Conservation (phyloP, 805 yeast species). For the Candida sanyiensis region DNA sequence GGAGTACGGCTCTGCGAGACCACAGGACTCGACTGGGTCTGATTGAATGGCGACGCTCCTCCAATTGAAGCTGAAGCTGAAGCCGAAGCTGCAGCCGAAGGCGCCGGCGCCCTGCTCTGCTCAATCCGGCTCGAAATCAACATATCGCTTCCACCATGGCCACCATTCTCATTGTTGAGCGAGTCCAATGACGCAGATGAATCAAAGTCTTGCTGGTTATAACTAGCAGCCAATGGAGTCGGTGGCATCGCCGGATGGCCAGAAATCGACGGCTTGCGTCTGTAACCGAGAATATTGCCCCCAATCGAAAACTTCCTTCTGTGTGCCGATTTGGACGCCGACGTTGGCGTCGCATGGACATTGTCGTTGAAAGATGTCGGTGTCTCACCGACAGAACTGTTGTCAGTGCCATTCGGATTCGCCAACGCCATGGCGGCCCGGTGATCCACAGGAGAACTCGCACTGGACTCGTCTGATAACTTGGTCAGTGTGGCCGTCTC, state of each 20-base stretch:
- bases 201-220: conserved; percentile 32
- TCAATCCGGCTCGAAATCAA: conserved; percentile 53
- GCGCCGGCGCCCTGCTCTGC: conserved; percentile 31
- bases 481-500: conserved; percentile 10
- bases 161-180: conserved; percentile 43
- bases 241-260: conserved; percentile 40
- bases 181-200: conserved; percentile 53
- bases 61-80: conserved; percentile 9
- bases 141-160: conserved; percentile 41
- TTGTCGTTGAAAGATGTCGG: conserved; percentile 16
- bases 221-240: conserved; percentile 45
- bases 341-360: conserved; percentile 17
- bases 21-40: conserved; percentile 1
- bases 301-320: conserved; percentile 63
- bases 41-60: background rate
- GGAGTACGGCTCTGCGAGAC: conserved; percentile 45
- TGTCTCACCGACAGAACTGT: conserved; percentile 15
- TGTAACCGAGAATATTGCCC: conserved; percentile 44
- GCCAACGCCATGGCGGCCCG: no score
- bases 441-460: no score
- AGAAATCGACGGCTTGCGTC: conserved; percentile 35
- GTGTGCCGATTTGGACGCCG: conserved; percentile 35
- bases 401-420: no score
- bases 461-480: no score
- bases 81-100: conserved; percentile 5